Percentiles rank a stretch among this genome's conserved stretches.
These are phyloP conservation scores for Eucalyptus urophylla DNA, from an alignment of 345 rosid genomes.

Conservation along the genomic window DNA sequence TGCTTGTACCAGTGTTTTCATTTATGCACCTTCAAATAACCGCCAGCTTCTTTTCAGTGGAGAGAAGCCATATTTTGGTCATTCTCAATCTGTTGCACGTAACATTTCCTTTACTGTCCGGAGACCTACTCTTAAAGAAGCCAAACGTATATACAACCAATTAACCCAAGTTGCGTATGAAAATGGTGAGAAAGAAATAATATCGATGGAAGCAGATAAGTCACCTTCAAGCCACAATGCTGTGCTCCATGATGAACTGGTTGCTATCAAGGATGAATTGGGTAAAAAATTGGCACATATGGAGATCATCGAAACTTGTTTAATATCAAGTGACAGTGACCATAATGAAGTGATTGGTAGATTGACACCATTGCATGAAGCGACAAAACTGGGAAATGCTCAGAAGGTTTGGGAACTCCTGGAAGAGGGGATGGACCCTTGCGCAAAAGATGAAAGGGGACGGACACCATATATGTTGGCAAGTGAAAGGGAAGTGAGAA, in stretches of 20 bases:
- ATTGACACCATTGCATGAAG: conserved; percentile 78
- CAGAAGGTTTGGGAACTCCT: conserved; percentile 59
- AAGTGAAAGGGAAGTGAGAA: conserved; percentile 78
- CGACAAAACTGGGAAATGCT: conserved; percentile 43
- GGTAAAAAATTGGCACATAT: conserved; percentile 3
- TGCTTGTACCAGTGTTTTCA: conserved; percentile 53
- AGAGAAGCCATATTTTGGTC: conserved; percentile 57
- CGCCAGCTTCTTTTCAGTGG: conserved; percentile 62
- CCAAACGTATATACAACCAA: conserved; percentile 49
- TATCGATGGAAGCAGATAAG: conserved; percentile 2
- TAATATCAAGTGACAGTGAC: conserved; percentile 15
- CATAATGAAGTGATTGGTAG: conserved; percentile 22
- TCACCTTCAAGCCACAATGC: neutral
- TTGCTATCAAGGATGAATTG: conserved; percentile 15
- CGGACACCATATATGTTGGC: conserved; percentile 76
- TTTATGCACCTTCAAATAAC: conserved; percentile 83
- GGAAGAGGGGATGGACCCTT: conserved; percentile 83
- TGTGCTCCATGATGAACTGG: conserved; percentile 1
- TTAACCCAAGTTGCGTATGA: conserved; percentile 60
- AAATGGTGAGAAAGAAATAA: conserved; percentile 31
- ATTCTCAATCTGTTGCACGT: conserved; percentile 31
- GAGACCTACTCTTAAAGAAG: conserved; percentile 92
- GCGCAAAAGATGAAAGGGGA: conserved; percentile 70
- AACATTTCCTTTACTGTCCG: conserved; percentile 56
- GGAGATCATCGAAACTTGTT: conserved; percentile 17